Evolutionary conservation across 1,139 yeast species (phyloP), one percentile per base, ranked within the genome.

Genomic region (Debaryomyces fabryi): DNA sequence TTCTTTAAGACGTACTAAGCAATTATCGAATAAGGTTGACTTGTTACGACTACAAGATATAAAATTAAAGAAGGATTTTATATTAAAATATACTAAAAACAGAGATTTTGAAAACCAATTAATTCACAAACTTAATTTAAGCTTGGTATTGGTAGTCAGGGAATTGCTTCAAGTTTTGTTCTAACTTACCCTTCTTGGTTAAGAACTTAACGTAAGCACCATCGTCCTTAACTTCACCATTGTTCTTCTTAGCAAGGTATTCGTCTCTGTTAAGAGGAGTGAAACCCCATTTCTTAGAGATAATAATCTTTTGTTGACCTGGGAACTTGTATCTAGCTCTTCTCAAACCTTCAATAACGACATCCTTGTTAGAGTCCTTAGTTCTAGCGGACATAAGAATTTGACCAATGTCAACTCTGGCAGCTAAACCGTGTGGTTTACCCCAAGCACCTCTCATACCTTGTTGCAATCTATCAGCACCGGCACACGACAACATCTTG

Each of bases 361-460:
- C 96, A 55, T 83, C 97, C 85, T 91, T 90, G 96, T 91, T 91
- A 71, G 86, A 80, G 81, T 93, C 99, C 85, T 86, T 93, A 79
- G 97, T 89, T 85, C 99, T 92, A 76, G 91, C 92, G 65, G 99
- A 93, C 82, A 93, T 86, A 76, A 93, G 86, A 76, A 93, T 86
- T 84, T 93, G 99, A 74, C 99, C 99, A 79, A 93, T 93, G 81
- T 82, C 82, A 75, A 93, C 99, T 82, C 99, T 92, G 71, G 99
- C 99, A 69, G 98, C 99, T 73, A 92, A 86, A 84, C 99, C 99
- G 71, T 92, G 97, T 72, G 99, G 99, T 84, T 93, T 93, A 89
- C 99, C 99, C 98, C 98, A 93, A 74, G 99, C 99, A 86, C 96
- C 96, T 89, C 99, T 92, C 99, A 93, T 93, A 90, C 99, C 99